Percentiles rank a stretch among this genome's conserved stretches.
Conservation (phyloP, 2,329 filamentous ascomycete species). For the Penicillium polonicum region DNA sequence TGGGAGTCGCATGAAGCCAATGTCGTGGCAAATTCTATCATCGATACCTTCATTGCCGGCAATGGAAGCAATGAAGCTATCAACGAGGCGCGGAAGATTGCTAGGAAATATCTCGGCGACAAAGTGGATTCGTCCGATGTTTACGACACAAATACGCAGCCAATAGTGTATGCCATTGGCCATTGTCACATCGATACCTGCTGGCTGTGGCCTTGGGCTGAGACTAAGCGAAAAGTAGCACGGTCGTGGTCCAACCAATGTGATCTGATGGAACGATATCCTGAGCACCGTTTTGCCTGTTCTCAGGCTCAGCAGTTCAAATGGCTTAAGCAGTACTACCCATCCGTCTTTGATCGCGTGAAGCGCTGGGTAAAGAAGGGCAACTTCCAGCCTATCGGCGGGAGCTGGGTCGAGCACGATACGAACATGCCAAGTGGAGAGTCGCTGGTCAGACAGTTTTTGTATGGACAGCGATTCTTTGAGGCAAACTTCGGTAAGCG, state of each 20-base stretch:
- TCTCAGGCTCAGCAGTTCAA: constrained; percentile 98
- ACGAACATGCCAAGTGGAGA: constrained; percentile 97
- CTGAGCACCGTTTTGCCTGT: constrained; percentile 86
- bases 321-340: constrained; percentile 90
- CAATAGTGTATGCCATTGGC: constrained; percentile 83
- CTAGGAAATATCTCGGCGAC: constrained; percentile 75
- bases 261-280: constrained; percentile 90
- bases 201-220: constrained; percentile 98
- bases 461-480: constrained; percentile 94
- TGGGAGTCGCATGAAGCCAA: constrained; percentile 87
- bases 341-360: constrained; percentile 83
- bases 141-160: constrained; percentile 71
- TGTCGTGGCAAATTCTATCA: constrained; percentile 80
- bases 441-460: constrained; percentile 86
- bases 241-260: constrained; percentile 97
- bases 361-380: constrained; percentile 88
- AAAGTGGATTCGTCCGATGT: constrained; percentile 80
- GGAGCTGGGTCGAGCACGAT: constrained; percentile 98
- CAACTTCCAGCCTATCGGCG: constrained; percentile 90
- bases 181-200: constrained; percentile 98
- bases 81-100: constrained; percentile 75
- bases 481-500: constrained; percentile 88
- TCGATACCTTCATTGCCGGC: constrained; percentile 82
- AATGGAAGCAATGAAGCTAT: constrained; percentile 72
- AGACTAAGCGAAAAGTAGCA: constrained; percentile 94